These are phyloP conservation scores for Leonotis leonurus DNA, from an alignment of 257 asterid genomes.

Conservation along the genomic window DNA sequence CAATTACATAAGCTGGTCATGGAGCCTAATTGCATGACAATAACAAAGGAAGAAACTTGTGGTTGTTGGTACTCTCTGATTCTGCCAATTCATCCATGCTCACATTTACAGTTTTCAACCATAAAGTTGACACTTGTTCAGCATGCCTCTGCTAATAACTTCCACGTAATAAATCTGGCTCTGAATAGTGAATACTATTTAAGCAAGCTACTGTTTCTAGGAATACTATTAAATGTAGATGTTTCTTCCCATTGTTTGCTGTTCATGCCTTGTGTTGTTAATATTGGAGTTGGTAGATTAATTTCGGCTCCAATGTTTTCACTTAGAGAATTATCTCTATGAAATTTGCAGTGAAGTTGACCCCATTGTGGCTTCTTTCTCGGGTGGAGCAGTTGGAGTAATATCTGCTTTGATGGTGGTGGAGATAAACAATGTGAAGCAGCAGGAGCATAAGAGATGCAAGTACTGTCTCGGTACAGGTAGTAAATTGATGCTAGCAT, in stretches of 20 bases:
- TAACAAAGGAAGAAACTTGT: background rate
- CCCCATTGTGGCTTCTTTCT: constrained; percentile 95
- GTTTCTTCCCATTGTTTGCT: background rate
- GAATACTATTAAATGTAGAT: background rate
- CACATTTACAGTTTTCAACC: background rate
- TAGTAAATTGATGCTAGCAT: constrained; percentile 11
- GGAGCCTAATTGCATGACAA: background rate
- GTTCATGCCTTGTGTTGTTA: background rate
- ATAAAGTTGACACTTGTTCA: background rate
- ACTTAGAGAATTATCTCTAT: background rate
- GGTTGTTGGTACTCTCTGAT: too few relatives aligned
- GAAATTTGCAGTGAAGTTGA: constrained; percentile 66
- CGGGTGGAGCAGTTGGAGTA: constrained; percentile 98
- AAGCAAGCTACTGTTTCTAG: background rate
- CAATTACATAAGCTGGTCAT: background rate
- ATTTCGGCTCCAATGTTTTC: background rate
- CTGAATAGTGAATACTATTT: too few relatives aligned
- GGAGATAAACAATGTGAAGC: constrained; percentile 95
- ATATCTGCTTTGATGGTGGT: constrained; percentile 96
- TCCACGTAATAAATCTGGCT: background rate
- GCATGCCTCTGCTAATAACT: background rate
- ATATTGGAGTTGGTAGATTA: background rate
- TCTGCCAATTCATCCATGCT: background rate
- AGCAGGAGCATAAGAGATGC: constrained; percentile 96
- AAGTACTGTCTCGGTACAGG: constrained; percentile 97